Conservation (phyloP, 352 stramenopile species). For the Globisporangium spinosum region DNA sequence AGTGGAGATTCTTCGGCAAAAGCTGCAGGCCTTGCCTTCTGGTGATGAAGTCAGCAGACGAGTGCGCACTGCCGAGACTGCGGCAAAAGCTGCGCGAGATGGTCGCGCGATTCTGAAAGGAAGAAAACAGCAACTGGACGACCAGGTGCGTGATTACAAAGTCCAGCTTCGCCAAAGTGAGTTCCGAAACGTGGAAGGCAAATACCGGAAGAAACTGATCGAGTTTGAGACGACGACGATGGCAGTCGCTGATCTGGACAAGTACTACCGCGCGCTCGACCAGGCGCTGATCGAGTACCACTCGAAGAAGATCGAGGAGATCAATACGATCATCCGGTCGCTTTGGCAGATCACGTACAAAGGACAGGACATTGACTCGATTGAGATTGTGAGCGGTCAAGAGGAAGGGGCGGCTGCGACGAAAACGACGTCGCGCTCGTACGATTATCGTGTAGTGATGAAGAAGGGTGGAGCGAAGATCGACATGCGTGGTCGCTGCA, state of each 20-base stretch:
- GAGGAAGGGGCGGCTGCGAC: constrained; percentile 49
- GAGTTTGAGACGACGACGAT: constrained; percentile 95
- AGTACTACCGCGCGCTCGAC: constrained; percentile 95
- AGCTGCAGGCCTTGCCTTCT: constrained; percentile 50
- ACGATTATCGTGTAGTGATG: constrained; percentile 99
- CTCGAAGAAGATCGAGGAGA: constrained; percentile 98
- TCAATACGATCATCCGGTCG: constrained; percentile 98
- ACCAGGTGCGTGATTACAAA: constrained; percentile 61
- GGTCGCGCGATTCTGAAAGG: constrained; percentile 38
- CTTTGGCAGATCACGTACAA: constrained; percentile 99
- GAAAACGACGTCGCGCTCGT: constrained; percentile 72
- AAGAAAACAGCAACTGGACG: constrained; percentile 49
- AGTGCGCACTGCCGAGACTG: constrained; percentile 30
- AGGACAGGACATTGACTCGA: constrained; percentile 98
- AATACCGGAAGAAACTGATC: constrained; percentile 93
- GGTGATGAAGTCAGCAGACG: constrained; percentile 47
- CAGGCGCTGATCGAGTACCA: constrained; percentile 97
- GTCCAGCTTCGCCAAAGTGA: constrained; percentile 53
- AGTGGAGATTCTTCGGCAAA: constrained; percentile 33
- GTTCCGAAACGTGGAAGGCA: constrained; percentile 93
- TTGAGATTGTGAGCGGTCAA: constrained; percentile 95
- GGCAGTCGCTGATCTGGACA: constrained; percentile 95
- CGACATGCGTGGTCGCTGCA: constrained; percentile 99
- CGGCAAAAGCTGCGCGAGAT: constrained; percentile 30
- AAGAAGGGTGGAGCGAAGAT: constrained; percentile 93